Percentiles rank a stretch among this genome's conserved stretches.
Evolutionary conservation across 2,329 filamentous ascomycete species (phyloP).

Genomic region (Claviceps quebecensis): DNA sequence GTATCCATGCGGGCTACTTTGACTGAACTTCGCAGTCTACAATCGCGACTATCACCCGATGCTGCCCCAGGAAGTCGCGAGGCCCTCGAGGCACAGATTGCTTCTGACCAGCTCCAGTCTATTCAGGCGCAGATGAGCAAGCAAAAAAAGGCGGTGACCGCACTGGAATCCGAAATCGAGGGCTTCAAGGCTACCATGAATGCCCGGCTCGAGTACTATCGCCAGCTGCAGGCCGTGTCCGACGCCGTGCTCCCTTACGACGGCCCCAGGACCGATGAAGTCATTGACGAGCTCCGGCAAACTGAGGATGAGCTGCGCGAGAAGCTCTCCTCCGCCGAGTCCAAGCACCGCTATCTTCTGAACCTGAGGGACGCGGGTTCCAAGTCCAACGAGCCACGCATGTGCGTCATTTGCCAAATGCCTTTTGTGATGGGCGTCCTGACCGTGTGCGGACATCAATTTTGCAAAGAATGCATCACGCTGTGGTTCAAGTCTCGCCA

Average conservation of each 20-base stretch:
- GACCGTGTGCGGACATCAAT: conserved; percentile 83
- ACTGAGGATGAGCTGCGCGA: conserved; percentile 30
- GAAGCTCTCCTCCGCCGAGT: conserved; percentile 47
- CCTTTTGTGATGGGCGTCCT: conserved; percentile 65
- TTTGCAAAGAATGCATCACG: conserved; percentile 76
- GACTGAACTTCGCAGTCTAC: conserved; percentile 53
- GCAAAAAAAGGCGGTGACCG: conserved; percentile 34
- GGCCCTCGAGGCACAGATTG: conserved; percentile 50
- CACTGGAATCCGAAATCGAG: conserved; percentile 57
- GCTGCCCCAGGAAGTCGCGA: conserved; percentile 32
- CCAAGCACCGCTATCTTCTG: conserved; percentile 61
- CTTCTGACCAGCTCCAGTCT: conserved; percentile 46
- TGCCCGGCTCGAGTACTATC: conserved; percentile 74
- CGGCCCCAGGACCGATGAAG: conserved; percentile 40
- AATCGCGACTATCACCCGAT: conserved; percentile 25
- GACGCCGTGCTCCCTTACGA: conserved; percentile 71
- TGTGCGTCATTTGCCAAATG: conserved; percentile 77
- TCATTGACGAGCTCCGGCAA: conserved; percentile 20
- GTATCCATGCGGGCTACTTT: conserved; percentile 59
- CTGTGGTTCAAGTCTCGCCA: conserved; percentile 62
- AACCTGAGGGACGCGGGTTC: conserved; percentile 43
- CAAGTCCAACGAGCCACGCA: conserved; percentile 47
- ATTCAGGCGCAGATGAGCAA: conserved; percentile 39
- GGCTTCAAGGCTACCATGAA: conserved; percentile 72
- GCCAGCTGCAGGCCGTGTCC: conserved; percentile 79